Percentiles rank a stretch among this genome's conserved stretches.
Conservation (phyloP, 345 rosid genomes). For the Cardamine occulta region DNA sequence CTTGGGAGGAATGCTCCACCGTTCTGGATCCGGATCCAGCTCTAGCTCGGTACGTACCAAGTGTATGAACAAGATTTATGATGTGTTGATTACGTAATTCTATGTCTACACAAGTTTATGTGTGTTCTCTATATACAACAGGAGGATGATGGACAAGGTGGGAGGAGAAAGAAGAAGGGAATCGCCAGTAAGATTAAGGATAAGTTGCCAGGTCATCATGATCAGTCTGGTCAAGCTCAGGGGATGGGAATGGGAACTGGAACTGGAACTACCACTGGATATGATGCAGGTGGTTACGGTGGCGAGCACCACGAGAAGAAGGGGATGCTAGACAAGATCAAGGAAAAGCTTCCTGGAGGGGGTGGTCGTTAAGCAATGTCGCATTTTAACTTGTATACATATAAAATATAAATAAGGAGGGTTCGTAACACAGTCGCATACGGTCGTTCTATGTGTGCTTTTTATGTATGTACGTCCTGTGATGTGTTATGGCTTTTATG, state of each 20-base stretch:
- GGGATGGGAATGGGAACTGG: constrained; percentile 35
- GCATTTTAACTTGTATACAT: background rate
- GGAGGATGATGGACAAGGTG: constrained; percentile 76
- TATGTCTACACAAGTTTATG: background rate
- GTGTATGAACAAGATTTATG: background rate
- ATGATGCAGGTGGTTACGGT: constrained; percentile 30
- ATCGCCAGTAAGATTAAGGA: constrained; percentile 60
- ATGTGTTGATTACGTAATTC: background rate
- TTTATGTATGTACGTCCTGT: constrained; percentile 20
- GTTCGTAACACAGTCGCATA: constrained; percentile 28
- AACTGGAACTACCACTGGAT: constrained; percentile 41
- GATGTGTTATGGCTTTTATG: background rate
- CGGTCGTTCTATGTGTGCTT: constrained; percentile 28
- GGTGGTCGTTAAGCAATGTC: constrained; percentile 31
- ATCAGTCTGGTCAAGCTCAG: constrained; percentile 44
- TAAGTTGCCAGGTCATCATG: constrained; percentile 54
- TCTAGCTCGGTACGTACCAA: constrained; percentile 52
- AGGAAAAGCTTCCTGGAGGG: constrained; percentile 66
- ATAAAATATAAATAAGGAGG: constrained; percentile 15
- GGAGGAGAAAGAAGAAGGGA: constrained; percentile 71
- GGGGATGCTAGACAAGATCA: constrained; percentile 67
- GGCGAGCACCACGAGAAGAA: constrained; percentile 59
- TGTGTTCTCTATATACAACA: constrained; percentile 26
- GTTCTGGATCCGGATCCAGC: constrained; percentile 58
- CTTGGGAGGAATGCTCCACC: constrained; percentile 51